phyloP scores from a whole-genome alignment of 139 green algal species.

The Desmodesmus armatus region DNA sequence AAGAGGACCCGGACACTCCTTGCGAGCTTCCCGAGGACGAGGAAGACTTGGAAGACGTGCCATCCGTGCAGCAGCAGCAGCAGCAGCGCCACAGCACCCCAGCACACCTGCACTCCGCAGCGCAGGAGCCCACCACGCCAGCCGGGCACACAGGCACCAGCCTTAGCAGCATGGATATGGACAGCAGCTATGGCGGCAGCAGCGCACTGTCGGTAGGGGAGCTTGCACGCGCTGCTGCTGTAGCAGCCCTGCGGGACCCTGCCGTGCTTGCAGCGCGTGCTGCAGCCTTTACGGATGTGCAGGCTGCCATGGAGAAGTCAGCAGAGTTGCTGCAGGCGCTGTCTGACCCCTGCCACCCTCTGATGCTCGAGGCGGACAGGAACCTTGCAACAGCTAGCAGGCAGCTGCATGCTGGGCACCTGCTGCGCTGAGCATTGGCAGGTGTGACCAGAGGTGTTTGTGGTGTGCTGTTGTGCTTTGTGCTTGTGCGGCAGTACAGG shows the following conservation, averaged over 20 bases:
- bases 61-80: not conserved
- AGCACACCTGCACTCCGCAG: no score
- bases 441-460: not conserved
- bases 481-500: not conserved
- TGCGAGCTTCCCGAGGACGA: no score
- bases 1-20: no score
- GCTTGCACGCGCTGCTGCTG: not conserved
- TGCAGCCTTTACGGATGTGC: constrained; percentile 27
- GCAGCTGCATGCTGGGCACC: not conserved
- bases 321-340: constrained; percentile 5
- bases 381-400: not conserved
- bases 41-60: not conserved
- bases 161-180: no score
- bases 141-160: no score
- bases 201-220: not conserved
- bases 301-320: constrained; percentile 9
- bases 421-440: constrained; percentile 7
- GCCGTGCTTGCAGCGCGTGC: constrained; percentile 1
- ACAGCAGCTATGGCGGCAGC: not conserved
- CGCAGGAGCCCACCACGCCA: no score
- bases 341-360: constrained; percentile 21
- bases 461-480: not conserved
- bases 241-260: not conserved
- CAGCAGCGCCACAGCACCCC: no score
- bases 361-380: constrained; percentile 41